phyloP scores from a whole-genome alignment of 2,329 filamentous ascomycete genomes.

The Colletotrichum eleusines region DNA sequence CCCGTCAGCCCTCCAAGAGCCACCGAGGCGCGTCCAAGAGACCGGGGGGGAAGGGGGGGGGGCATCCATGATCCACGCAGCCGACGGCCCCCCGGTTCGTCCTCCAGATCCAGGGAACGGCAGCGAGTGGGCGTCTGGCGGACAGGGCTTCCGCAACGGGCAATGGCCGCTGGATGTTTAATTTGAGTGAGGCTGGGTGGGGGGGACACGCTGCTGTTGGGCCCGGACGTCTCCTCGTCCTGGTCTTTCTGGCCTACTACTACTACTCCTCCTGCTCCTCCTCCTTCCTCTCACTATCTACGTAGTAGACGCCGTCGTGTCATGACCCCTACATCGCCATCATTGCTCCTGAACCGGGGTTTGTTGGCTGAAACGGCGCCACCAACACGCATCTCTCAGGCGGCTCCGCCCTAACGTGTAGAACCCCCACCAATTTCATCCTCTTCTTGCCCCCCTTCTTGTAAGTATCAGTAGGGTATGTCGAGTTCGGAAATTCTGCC shows the following conservation, averaged over 20 bases:
- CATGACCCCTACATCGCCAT: constrained; percentile 26
- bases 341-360: constrained; percentile 25
- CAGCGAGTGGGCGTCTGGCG: constrained; percentile 29
- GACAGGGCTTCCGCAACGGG: constrained; percentile 31
- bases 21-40: constrained; percentile 5
- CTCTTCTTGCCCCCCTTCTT: not conserved
- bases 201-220: constrained; percentile 6
- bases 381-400: constrained; percentile 38
- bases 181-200: constrained; percentile 37
- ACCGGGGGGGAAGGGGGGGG: constrained; percentile 3
- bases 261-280: not conserved
- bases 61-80: constrained; percentile 30
- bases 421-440: constrained; percentile 9
- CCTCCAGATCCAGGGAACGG: constrained; percentile 19
- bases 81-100: constrained; percentile 14
- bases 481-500: not conserved
- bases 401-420: constrained; percentile 28
- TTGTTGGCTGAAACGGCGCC: constrained; percentile 32
- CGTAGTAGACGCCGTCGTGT: constrained; percentile 10
- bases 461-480: not conserved
- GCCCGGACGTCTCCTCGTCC: constrained; percentile 23
- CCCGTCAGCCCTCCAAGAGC: constrained; percentile 20
- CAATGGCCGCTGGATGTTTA: constrained; percentile 33
- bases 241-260: constrained; percentile 14
- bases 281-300: too few species aligned